Evolutionary conservation across 2,329 filamentous ascomycete species (phyloP), one percentile per base, ranked within the genome.

Genomic region (Diaporthe ilicicola): DNA sequence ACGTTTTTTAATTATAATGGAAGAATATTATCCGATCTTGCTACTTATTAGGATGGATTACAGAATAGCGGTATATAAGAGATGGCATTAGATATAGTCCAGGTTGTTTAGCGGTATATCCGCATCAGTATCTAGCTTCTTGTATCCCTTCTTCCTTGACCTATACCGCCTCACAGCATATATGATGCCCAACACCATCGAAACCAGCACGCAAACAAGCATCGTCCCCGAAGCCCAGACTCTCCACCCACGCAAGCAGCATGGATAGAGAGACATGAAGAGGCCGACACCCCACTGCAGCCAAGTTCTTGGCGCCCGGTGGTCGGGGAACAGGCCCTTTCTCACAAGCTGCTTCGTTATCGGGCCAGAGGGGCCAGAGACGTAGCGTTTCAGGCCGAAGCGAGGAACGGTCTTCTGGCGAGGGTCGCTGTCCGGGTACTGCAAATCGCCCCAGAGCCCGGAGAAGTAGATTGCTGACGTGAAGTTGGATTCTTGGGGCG

Each of bases 401-500:
- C 72, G 67, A 0, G 77, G 78, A 0, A 80, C 73, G 0, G 73
- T 77, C 59, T 75, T 71, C 68, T 82, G 80, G n/a, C 78, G 77
- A 1, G 79, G 74, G n/a, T 82, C 75, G 0, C 74, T 74, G 27
- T 80, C 76, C 0, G 74, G 78, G 32, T 79, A 82, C 6, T 73
- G 69, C 0, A 64, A 32, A n/a, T 82, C 80, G 0, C 80, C 80
- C 80, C 80, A 82, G 4, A 75, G 75, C 0, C 80, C 80, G 1
- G 71, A 73, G 50, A 75, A 82, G 50, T 81, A 78, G n/a, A 82
- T 78, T 72, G 78, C 79, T 0, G 80, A 81, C 0, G 79, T 81
- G 3, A 77, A 69, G 22, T 80, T 80, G 0, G 61, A 68, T n/a
- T 4, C 42, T 24, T 48, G 22, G 15, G 75, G 53, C 17, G 54